A percentile compares a stretch with the other conserved stretches of the same genome.
phyloP scores from a whole-genome alignment of 1,284 basidiomycete species.

The Peniophora sp. region DNA sequence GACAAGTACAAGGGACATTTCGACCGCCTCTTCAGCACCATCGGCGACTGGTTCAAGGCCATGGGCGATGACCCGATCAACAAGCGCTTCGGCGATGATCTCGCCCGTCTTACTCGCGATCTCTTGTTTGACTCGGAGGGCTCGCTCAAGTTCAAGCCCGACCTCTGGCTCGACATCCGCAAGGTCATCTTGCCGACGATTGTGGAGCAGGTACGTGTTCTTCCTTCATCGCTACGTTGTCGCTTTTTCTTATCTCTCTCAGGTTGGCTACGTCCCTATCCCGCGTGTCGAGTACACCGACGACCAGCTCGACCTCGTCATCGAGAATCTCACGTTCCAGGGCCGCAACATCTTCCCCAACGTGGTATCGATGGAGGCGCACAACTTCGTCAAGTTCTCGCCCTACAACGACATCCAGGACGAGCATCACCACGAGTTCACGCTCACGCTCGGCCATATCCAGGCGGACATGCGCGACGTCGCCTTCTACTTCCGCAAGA shows the following conservation, averaged over 20 bases:
- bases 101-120: slow-evolving; percentile 78
- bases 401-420: slow-evolving; percentile 64
- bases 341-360: slow-evolving; percentile 81
- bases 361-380: slow-evolving; percentile 72
- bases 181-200: slow-evolving; percentile 77
- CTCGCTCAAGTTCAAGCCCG: slow-evolving; percentile 83
- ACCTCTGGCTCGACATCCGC: slow-evolving; percentile 83
- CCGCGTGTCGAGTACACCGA: slow-evolving; percentile 91
- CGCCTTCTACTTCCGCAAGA: slow-evolving; percentile 79
- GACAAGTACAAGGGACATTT: slow-evolving; percentile 84
- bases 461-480: slow-evolving; percentile 95
- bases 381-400: slow-evolving; percentile 80
- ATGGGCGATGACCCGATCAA: slow-evolving; percentile 85
- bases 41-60: slow-evolving; percentile 73
- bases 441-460: slow-evolving; percentile 73
- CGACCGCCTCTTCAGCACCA: slow-evolving; percentile 69
- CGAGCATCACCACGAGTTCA: slow-evolving; percentile 61
- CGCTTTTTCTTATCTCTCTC: background rate
- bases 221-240: background rate
- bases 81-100: slow-evolving; percentile 74
- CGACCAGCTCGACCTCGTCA: slow-evolving; percentile 77
- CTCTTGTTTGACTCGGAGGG: slow-evolving; percentile 74
- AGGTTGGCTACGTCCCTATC: slow-evolving; percentile 87
- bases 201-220: slow-evolving; percentile 47
- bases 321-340: slow-evolving; percentile 89